Base-by-base conservation (phyloP, 1,284 basidiomycete genomes). In the Tetrapyrgos nigripes region DNA sequence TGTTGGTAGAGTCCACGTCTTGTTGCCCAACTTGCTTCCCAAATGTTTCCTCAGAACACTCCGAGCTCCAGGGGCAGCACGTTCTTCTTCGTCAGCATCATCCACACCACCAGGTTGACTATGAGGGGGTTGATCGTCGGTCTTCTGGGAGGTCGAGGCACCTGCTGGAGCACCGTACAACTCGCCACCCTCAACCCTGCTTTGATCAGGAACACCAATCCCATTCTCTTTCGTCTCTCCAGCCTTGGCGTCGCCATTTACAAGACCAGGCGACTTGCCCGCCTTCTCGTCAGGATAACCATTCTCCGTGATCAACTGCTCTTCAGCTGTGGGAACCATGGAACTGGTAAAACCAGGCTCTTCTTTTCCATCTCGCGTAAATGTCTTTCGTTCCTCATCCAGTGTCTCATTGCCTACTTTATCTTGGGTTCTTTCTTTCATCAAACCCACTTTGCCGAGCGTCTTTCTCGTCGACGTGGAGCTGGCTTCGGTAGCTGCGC, bases 321-420 rank as follows among this genome's bases (percentile, higher is more conserved):
- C 89, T 69, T 93, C 92, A 5, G 92, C 69, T 0, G 87, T 91
- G 0, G 92, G 91, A 1, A 92, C 85, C 9, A 85, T 76, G 1
- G 87, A 77, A 63, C 84, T 85, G 0, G 88, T 81, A 70, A 92
- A 91, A 1, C 87, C 87, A 21, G 77, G 74, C 26, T 75, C 74
- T 62, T 82, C 77, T 61, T 83, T 67, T 3, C 86, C 86, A 2
- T 84, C 79, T n/a, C 73, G 73, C 29, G 79, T 80, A 65, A 72
- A 84, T 24, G 84, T 85, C 61, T 77, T 78, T 10, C 85, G 81
- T 64, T 90, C 88, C 31, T 78, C 78, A 27, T 79, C 72, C 37
- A 85, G 61, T 0, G 70, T 72, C 33, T 76, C 68, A 28, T 83
- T 81, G 24, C 78, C 79, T 0, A 73, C 73, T 6, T 69, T 75